Evolutionary conservation across 1,139 yeast species (phyloP).

Genomic region (Protomyces arabidopsidicola): DNA sequence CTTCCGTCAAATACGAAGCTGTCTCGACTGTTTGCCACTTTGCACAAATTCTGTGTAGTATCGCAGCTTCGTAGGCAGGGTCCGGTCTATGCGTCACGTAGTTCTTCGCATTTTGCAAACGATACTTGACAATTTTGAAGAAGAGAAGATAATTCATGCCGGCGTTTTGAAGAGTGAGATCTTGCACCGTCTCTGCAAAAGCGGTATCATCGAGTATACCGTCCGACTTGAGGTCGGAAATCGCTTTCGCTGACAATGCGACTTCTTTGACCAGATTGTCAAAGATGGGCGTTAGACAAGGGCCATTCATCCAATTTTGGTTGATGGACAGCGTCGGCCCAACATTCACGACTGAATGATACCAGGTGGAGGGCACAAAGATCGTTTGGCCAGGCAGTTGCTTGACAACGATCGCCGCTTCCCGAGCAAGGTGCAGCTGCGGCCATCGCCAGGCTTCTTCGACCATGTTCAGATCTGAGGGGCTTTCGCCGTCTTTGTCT

Average conservation of each 20-base stretch:
- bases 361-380: slow-evolving; percentile 30
- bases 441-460: slow-evolving; percentile 12
- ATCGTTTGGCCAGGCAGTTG: slow-evolving; percentile 29
- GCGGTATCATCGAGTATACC: slow-evolving; percentile 10
- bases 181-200: slow-evolving; percentile 11
- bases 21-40: slow-evolving; percentile 3
- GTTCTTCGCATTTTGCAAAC: background rate
- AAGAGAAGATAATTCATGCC: slow-evolving; percentile 20
- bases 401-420: slow-evolving; percentile 7
- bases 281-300: slow-evolving; percentile 12
- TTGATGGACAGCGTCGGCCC: slow-evolving; percentile 26
- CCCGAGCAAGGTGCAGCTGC: background rate
- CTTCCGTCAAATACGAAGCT: background rate
- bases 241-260: slow-evolving; percentile 9
- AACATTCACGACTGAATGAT: slow-evolving; percentile 26
- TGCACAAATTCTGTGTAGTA: background rate
- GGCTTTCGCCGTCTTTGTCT: slow-evolving; percentile 1
- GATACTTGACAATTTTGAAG: slow-evolving; percentile 5
- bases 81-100: background rate
- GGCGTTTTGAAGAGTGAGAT: slow-evolving; percentile 16
- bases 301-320: slow-evolving; percentile 29
- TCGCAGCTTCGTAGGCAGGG: slow-evolving; percentile 3
- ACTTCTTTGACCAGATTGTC: slow-evolving; percentile 9
- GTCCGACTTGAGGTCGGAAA: slow-evolving; percentile 2
- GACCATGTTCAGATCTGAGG: slow-evolving; percentile 5